These are phyloP conservation scores for Pouteria campechiana DNA, from an alignment of 179 eudicot species.

Conservation along the genomic window DNA sequence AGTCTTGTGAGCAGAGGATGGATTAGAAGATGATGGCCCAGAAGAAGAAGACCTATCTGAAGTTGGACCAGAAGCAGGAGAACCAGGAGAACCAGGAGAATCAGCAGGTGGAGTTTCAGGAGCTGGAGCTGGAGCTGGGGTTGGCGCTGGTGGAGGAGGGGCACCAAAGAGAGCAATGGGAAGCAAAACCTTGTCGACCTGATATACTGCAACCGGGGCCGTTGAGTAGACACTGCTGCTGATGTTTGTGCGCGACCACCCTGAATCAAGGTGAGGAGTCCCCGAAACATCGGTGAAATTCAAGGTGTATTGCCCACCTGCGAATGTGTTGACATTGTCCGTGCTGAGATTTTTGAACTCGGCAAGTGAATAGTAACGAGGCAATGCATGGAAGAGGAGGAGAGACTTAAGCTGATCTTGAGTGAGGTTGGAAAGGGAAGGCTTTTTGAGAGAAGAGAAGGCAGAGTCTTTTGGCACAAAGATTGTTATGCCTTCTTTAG, in stretches of 20 bases:
- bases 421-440: slow-evolving; percentile 70
- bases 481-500: slow-evolving; percentile 72
- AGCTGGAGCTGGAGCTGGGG: slow-evolving; percentile 73
- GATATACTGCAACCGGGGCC: slow-evolving; percentile 63
- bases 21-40: slow-evolving; percentile 18
- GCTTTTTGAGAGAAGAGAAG: slow-evolving; percentile 55
- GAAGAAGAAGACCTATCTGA: slow-evolving; percentile 15
- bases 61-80: slow-evolving; percentile 6
- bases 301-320: slow-evolving; percentile 55
- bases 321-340: slow-evolving; percentile 39
- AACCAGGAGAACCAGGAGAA: slow-evolving; percentile 20
- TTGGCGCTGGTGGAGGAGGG: slow-evolving; percentile 68
- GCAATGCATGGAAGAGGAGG: slow-evolving; percentile 79
- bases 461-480: slow-evolving; percentile 71
- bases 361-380: slow-evolving; percentile 69
- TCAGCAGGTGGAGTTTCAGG: slow-evolving; percentile 29
- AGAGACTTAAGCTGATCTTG: slow-evolving; percentile 59
- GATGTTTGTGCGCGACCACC: slow-evolving; percentile 64
- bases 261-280: slow-evolving; percentile 37
- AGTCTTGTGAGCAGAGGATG: slow-evolving; percentile 13
- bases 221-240: slow-evolving; percentile 72
- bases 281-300: slow-evolving; percentile 74
- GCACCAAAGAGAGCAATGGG: slow-evolving; percentile 85
- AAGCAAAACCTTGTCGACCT: slow-evolving; percentile 65
- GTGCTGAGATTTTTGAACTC: slow-evolving; percentile 65